Evolutionary conservation across 345 rosid species (phyloP).

Genomic region (Populus tremula): DNA sequence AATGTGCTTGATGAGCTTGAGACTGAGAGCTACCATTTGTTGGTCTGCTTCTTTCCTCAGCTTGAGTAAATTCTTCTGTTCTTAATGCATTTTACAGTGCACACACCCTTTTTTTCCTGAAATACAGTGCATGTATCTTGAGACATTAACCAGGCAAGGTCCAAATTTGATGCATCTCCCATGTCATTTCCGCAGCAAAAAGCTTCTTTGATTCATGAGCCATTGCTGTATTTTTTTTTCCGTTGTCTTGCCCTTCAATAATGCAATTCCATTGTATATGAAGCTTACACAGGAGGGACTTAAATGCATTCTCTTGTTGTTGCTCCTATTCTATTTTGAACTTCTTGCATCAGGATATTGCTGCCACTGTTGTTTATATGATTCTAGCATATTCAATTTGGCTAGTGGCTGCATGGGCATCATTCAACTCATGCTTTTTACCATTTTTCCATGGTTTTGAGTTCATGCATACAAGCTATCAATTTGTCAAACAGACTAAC

Average conservation of each 20-base stretch:
- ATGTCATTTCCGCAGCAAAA: not conserved
- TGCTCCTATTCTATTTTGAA: not conserved
- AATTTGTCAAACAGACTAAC: not conserved
- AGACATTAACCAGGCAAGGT: not conserved
- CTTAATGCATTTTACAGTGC: conserved; percentile 17
- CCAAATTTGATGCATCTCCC: not conserved
- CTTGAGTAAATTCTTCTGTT: conserved; percentile 25
- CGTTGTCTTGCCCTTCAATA: not conserved
- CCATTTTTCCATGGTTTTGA: not conserved
- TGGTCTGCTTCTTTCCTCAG: conserved; percentile 61
- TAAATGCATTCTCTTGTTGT: not conserved
- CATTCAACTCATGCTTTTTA: not conserved
- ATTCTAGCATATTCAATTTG: not conserved
- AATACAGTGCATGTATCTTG: conserved; percentile 2
- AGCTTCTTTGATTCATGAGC: not conserved
- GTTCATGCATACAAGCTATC: not conserved
- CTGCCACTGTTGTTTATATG: not conserved
- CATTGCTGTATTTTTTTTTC: not conserved
- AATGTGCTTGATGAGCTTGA: conserved; percentile 83
- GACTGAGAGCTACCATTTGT: conserved; percentile 76
- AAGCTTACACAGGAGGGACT: not conserved
- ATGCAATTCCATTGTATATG: not conserved
- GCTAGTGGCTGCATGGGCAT: not conserved
- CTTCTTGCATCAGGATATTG: not conserved
- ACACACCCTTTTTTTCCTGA: too few relatives aligned